Base-by-base conservation (phyloP, 2,329 filamentous ascomycete genomes). In the Monascus ruber region DNA sequence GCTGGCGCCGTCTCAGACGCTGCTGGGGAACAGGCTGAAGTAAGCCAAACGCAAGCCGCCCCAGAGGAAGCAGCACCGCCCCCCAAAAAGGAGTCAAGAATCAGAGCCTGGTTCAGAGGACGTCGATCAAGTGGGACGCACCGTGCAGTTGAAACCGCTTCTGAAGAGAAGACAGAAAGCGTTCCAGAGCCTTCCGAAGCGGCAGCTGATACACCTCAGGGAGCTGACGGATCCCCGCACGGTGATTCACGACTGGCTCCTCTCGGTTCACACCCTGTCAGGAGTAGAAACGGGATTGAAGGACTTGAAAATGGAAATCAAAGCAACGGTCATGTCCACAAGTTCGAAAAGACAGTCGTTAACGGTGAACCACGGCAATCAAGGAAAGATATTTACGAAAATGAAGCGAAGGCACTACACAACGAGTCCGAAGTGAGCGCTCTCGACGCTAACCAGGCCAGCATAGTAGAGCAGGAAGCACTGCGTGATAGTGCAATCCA, bases 91-190 rank as follows among this genome's bases (percentile, higher is more conserved):
- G 58, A 60, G 31, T 59, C 59, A 3, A 60, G 55, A 38, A 37
- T 63, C 24, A 62, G 52, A 33, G 51, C 47, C 9, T 63, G 59
- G 59, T 56, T 63, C 46, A 55, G 50, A 25, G 52, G 52, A 8
- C 55, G 51, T 42, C 58, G 52, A 2, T 43, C 50, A 24, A 58
- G 54, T 39, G 50, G 48, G 2, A 46, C 48, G 2, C 42, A 48
- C 9, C 48, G 43, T 24, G 43, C 7, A 26, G 25, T 26, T 9
- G 6, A 9, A 7, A 41, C 38, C 37, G 42, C 33, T 29, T 24
- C 10, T 6, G 28, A 5, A 34, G 24, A 11, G 36, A 36, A 33
- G 5, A 42, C 38, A 24, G 45, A 46, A 24, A 48, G 37, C 24
- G 41, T 43, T 9, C 27, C 45, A n/a, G 42, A 46, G 1, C 53